These are phyloP conservation scores for Leccinum pachyderme DNA, from an alignment of 1,284 basidiomycete species.

Conservation along the genomic window DNA sequence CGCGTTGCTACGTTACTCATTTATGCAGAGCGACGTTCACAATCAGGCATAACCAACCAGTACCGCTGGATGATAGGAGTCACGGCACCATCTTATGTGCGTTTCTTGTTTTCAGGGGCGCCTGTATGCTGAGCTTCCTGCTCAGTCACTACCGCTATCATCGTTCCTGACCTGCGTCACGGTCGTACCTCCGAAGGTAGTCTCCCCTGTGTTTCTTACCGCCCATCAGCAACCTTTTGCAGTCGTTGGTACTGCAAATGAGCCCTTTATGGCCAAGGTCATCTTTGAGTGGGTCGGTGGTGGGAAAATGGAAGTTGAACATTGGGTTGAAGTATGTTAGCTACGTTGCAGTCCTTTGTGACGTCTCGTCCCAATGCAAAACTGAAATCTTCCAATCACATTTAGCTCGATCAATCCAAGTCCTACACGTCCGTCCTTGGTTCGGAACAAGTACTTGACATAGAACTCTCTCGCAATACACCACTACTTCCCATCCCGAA, in stretches of 20 bases:
- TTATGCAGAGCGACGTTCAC: conserved; percentile 43
- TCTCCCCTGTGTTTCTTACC: conserved; percentile 35
- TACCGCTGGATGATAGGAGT: conserved; percentile 73
- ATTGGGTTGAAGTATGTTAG: conserved; percentile 69
- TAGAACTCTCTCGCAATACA: conserved; percentile 66
- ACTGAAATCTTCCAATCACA: not conserved
- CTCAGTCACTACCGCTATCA: conserved; percentile 35
- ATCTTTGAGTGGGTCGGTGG: conserved; percentile 50
- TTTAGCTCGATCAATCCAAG: conserved; percentile 60
- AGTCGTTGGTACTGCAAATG: conserved; percentile 52
- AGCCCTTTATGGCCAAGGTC: conserved; percentile 63
- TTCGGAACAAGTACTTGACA: conserved; percentile 69
- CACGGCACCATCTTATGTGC: conserved; percentile 68
- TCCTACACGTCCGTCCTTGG: conserved; percentile 49
- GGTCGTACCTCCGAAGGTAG: conserved; percentile 37
- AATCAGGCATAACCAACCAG: conserved; percentile 38
- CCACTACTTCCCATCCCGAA: conserved; percentile 43
- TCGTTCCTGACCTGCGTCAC: conserved; percentile 49
- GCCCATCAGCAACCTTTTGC: conserved; percentile 55
- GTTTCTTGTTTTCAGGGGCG: conserved; percentile 25
- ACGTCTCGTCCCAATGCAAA: not conserved
- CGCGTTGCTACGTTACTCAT: conserved; percentile 3
- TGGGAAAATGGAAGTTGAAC: conserved; percentile 54
- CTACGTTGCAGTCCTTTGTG: not conserved
- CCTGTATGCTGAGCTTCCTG: conserved; percentile 1